Conservation (phyloP, 2,329 filamentous ascomycete genomes). For the Coniella lustricola region DNA sequence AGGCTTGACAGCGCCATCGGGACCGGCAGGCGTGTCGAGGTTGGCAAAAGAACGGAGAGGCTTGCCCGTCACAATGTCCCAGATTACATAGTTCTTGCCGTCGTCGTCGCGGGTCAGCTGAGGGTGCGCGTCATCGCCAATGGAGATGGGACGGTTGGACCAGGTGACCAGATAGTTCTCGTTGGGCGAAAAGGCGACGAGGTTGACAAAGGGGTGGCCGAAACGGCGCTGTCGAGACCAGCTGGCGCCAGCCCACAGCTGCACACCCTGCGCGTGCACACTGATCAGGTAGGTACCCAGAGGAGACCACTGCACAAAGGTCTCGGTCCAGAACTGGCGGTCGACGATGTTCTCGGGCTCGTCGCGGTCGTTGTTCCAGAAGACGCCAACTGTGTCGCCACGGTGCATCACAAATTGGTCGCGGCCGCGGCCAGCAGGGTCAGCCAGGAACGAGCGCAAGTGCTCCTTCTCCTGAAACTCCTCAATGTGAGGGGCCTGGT, state of each 20-base stretch:
- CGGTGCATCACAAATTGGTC: conserved; percentile 96
- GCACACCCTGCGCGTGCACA: conserved; percentile 91
- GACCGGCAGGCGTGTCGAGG: conserved; percentile 65
- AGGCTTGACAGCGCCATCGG: conserved; percentile 59
- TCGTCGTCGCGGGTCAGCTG: conserved; percentile 87
- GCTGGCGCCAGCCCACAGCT: conserved; percentile 87
- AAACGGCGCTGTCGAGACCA: conserved; percentile 92
- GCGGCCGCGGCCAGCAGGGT: conserved; percentile 69
- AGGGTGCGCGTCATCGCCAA: conserved; percentile 80
- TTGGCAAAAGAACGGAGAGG: conserved; percentile 91
- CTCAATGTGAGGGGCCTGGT: conserved; percentile 72
- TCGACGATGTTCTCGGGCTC: conserved; percentile 82
- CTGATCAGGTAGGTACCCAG: conserved; percentile 90
- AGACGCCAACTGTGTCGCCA: conserved; percentile 85
- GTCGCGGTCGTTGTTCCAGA: conserved; percentile 98
- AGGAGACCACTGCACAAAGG: conserved; percentile 96
- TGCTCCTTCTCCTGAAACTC: conserved; percentile 91
- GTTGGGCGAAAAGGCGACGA: conserved; percentile 88
- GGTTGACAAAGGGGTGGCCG: conserved; percentile 89
- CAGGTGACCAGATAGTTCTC: conserved; percentile 95
- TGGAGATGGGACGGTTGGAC: conserved; percentile 88
- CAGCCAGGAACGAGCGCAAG: conserved; percentile 85
- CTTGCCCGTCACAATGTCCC: conserved; percentile 86
- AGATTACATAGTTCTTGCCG: conserved; percentile 98
- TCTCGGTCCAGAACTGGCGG: conserved; percentile 93